These are phyloP conservation scores for Diaporthe humulicola DNA, from an alignment of 2,329 filamentous ascomycete species.

Conservation along the genomic window DNA sequence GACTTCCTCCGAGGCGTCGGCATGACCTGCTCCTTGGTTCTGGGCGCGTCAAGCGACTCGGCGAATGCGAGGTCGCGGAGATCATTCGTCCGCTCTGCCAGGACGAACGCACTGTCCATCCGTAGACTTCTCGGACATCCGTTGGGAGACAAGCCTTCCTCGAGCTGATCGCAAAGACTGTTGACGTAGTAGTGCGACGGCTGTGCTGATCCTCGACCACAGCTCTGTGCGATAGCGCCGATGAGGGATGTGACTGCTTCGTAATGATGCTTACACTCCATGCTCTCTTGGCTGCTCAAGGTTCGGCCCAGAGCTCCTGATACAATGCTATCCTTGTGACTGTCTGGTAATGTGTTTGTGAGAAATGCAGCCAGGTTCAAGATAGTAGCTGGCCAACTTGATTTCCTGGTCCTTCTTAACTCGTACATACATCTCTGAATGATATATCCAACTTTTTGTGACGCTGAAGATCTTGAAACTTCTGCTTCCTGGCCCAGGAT, in stretches of 20 bases:
- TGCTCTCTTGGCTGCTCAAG: constrained; percentile 13
- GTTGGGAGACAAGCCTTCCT: constrained; percentile 49
- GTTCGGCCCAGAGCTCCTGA: constrained; percentile 17
- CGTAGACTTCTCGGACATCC: constrained; percentile 55
- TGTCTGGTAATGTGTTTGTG: constrained; percentile 18
- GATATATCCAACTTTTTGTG: constrained; percentile 45
- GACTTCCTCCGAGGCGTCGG: constrained; percentile 27
- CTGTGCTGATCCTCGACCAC: constrained; percentile 54
- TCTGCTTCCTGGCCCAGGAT: constrained; percentile 46
- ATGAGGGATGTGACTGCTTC: constrained; percentile 54
- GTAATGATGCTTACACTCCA: constrained; percentile 45
- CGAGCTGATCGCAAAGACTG: constrained; percentile 57
- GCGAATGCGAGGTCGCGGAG: constrained; percentile 67
- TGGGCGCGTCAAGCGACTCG: constrained; percentile 54
- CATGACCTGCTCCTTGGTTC: not conserved
- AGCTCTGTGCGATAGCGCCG: constrained; percentile 61
- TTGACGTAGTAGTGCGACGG: constrained; percentile 55
- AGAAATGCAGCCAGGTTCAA: constrained; percentile 36
- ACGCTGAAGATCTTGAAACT: constrained; percentile 34
- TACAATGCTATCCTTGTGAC: not conserved
- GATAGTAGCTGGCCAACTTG: constrained; percentile 34
- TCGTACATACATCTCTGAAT: constrained; percentile 42
- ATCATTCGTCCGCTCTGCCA: constrained; percentile 66
- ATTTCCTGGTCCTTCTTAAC: constrained; percentile 34
- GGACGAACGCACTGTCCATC: constrained; percentile 62